Percentiles rank a stretch among this genome's conserved stretches.
phyloP scores from a whole-genome alignment of 2,329 filamentous ascomycete genomes.

The Rhynchosporium graminicola region DNA sequence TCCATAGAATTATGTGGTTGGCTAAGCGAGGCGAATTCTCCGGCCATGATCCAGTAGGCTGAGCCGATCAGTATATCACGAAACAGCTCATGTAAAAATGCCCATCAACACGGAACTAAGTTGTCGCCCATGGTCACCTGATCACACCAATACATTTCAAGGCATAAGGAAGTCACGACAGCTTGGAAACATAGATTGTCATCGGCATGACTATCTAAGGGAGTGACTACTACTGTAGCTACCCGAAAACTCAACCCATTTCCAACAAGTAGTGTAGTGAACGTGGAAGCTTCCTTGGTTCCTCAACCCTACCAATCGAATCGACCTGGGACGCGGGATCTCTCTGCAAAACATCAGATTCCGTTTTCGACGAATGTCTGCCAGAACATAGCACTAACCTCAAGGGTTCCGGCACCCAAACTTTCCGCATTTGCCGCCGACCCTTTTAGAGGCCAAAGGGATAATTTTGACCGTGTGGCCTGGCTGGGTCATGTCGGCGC shows the following conservation, averaged over 20 bases:
- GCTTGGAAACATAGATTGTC: slow-evolving; percentile 5
- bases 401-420: background rate
- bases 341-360: slow-evolving; percentile 1
- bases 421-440: background rate
- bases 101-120: background rate
- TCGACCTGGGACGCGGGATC: background rate
- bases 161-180: background rate
- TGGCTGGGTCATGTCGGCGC: background rate
- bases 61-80: background rate
- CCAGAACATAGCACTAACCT: background rate
- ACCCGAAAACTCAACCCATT: background rate
- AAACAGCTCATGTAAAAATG: slow-evolving; percentile 12
- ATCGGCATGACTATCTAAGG: background rate
- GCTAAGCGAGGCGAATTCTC: slow-evolving; percentile 9
- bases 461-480: slow-evolving; percentile 3
- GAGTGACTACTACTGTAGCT: background rate
- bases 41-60: background rate
- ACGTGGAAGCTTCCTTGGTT: background rate
- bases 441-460: background rate
- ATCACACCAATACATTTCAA: background rate
- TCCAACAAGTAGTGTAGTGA: background rate
- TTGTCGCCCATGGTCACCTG: background rate
- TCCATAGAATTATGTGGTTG: slow-evolving; percentile 1
- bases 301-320: background rate
- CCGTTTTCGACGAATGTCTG: slow-evolving; percentile 1